Conservation (phyloP, 805 yeast species). For the Ogataea saltuana region DNA sequence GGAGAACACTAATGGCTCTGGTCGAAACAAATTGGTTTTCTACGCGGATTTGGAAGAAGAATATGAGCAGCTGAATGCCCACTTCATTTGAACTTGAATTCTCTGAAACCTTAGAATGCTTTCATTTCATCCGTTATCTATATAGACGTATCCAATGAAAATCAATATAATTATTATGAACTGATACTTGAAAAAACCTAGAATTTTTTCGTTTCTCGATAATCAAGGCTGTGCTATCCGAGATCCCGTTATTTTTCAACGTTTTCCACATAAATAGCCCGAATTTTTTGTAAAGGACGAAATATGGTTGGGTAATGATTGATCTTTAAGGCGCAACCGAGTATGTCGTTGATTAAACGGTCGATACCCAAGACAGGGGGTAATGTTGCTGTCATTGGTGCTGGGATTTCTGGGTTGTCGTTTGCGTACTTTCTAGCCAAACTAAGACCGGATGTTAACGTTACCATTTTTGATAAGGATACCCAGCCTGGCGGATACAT, state of each 20-base stretch:
- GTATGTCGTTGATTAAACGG: constrained; percentile 14
- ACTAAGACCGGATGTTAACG: constrained; percentile 73
- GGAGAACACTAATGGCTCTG: not conserved
- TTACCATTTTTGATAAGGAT: constrained; percentile 61
- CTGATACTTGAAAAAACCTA: not conserved
- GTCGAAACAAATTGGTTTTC: constrained; percentile 14
- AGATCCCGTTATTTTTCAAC: constrained; percentile 2
- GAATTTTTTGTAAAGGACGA: too few relatives aligned
- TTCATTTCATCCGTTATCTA: too few relatives aligned
- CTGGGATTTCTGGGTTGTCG: constrained; percentile 85
- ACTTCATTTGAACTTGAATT: too few relatives aligned
- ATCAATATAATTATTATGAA: constrained; percentile 3
- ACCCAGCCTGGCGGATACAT: constrained; percentile 79
- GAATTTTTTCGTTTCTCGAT: not conserved
- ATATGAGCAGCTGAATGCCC: constrained; percentile 14
- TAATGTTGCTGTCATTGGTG: constrained; percentile 73
- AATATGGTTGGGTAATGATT: too few relatives aligned
- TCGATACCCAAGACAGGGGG: constrained; percentile 32
- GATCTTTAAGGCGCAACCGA: too few relatives aligned
- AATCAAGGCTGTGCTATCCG: not conserved
- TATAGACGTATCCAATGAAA: constrained; percentile 6
- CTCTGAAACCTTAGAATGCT: too few relatives aligned
- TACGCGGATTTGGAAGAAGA: constrained; percentile 27
- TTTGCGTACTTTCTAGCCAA: constrained; percentile 66
- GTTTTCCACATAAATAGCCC: not conserved